Evolutionary conservation across 2,329 filamentous ascomycete species (phyloP).

Genomic region (Sporothrix globosa): DNA sequence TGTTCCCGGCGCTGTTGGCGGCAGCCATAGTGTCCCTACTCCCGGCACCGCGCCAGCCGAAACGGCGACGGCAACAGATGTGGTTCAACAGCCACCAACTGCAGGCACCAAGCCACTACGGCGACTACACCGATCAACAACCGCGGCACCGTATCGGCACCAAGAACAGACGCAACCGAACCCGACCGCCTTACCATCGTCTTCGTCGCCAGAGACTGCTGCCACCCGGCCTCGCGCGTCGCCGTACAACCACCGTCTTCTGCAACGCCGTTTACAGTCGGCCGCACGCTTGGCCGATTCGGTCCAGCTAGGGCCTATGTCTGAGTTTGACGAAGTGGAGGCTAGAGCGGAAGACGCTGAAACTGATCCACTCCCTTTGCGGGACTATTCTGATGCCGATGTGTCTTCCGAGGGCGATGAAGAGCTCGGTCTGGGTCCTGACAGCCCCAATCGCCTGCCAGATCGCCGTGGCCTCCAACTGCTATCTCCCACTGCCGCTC

Average conservation of each 20-base stretch:
- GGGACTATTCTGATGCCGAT: constrained; percentile 27
- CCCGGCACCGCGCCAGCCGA: not conserved
- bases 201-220: not conserved
- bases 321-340: constrained; percentile 37
- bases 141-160: not conserved
- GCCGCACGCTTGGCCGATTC: constrained; percentile 37
- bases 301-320: constrained; percentile 38
- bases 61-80: not conserved
- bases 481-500: not conserved
- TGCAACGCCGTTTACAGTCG: constrained; percentile 35
- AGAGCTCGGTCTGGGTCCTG: constrained; percentile 14
- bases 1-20: not conserved
- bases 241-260: constrained; percentile 23
- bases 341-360: constrained; percentile 1
- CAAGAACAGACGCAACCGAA: constrained; percentile 5
- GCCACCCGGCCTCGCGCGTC: not conserved
- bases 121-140: constrained; percentile 28
- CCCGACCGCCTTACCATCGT: constrained; percentile 8
- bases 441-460: not conserved
- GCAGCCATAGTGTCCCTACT: constrained; percentile 30
- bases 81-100: not conserved
- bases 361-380: not conserved
- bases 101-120: constrained; percentile 20
- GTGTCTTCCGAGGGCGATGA: constrained; percentile 33
- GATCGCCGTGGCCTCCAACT: not conserved